phyloP scores from a whole-genome alignment of 1,139 yeast species.

The Pichia sp. region DNA sequence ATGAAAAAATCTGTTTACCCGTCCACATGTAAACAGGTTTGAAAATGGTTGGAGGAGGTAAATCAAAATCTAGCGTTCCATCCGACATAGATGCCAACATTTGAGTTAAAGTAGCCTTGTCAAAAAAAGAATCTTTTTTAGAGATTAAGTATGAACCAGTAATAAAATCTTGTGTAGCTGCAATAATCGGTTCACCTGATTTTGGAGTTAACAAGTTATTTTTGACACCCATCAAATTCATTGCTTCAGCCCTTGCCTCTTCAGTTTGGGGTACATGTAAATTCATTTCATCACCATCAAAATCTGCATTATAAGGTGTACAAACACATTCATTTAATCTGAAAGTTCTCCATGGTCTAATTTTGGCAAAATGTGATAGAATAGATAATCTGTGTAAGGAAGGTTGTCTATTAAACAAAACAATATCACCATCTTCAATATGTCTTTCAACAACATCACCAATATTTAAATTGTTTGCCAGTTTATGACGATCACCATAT shows the following conservation, averaged over 20 bases:
- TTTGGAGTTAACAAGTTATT: constrained; percentile 91
- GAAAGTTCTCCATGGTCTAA: constrained; percentile 98
- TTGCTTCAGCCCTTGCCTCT: constrained; percentile 98
- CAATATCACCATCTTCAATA: constrained; percentile 94
- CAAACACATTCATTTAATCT: constrained; percentile 98
- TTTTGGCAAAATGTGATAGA: constrained; percentile 90
- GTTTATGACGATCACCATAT: constrained; percentile 75
- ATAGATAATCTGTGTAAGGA: constrained; percentile 93
- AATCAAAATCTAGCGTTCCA: constrained; percentile 77
- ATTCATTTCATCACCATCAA: constrained; percentile 99
- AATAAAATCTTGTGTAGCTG: constrained; percentile 98
- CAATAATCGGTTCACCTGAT: constrained; percentile 98
- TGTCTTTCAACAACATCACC: constrained; percentile 99
- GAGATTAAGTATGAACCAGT: constrained; percentile 93
- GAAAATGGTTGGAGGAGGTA: constrained; percentile 91
- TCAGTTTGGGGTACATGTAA: constrained; percentile 98
- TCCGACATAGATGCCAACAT: constrained; percentile 94
- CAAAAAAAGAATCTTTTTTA: constrained; percentile 88
- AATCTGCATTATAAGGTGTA: constrained; percentile 98
- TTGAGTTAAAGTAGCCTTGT: constrained; percentile 78
- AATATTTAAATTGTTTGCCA: constrained; percentile 68
- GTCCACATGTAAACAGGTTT: constrained; percentile 94
- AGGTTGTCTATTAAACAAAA: constrained; percentile 95
- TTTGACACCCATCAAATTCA: constrained; percentile 96
- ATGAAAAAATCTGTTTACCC: constrained; percentile 90